Conservation (phyloP, 1,139 yeast species). For the Pneumocystis sp. region DNA sequence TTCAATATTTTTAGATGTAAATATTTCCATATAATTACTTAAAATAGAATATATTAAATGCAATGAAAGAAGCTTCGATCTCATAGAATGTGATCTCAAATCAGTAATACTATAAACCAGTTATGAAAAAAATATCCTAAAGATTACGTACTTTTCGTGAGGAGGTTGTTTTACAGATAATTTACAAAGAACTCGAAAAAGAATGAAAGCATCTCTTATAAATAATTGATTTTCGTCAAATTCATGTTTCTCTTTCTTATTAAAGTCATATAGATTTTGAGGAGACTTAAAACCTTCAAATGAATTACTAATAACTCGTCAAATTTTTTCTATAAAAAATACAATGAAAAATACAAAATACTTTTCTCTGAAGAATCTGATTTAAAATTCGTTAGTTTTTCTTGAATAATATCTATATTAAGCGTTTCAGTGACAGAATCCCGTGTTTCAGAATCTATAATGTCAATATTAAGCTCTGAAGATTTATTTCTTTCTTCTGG, state of each 20-base stretch:
- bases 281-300: constrained; percentile 17
- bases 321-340: constrained; percentile 11
- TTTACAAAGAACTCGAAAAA: constrained; percentile 89
- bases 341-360: background rate
- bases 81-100: constrained; percentile 78
- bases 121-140: background rate
- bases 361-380: background rate
- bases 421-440: background rate
- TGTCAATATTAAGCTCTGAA: background rate
- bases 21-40: constrained; percentile 71
- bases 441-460: background rate
- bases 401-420: background rate
- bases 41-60: constrained; percentile 78
- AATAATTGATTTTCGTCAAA: constrained; percentile 47
- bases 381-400: background rate
- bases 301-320: constrained; percentile 18
- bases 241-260: constrained; percentile 16
- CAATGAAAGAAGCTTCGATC: constrained; percentile 77
- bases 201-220: constrained; percentile 80
- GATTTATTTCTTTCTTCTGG: background rate
- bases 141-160: constrained; percentile 24
- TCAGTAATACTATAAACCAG: constrained; percentile 34
- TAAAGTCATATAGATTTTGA: constrained; percentile 8
- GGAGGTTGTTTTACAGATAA: constrained; percentile 65
- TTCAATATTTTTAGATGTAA: constrained; percentile 47